Conservation (phyloP, 1,139 yeast species). For the Protomyces pachydermus region DNA sequence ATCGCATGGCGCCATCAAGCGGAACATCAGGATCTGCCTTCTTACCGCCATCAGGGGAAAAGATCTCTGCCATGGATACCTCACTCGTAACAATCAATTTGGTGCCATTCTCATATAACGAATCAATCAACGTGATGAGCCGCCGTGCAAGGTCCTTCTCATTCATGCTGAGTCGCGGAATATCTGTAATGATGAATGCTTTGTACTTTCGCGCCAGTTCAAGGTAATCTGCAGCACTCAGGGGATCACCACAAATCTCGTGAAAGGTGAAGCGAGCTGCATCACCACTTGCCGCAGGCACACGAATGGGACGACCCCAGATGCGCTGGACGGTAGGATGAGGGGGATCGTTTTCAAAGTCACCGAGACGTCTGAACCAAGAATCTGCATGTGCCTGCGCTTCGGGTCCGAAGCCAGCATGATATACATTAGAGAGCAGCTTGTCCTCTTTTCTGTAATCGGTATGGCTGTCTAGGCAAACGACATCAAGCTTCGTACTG, state of each 20-base stretch:
- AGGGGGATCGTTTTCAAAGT: slow-evolving; percentile 47
- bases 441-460: slow-evolving; percentile 87
- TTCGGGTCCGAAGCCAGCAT: slow-evolving; percentile 59
- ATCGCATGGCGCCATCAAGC: slow-evolving; percentile 42
- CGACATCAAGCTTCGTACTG: slow-evolving; percentile 67
- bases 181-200: slow-evolving; percentile 80
- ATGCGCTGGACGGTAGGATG: slow-evolving; percentile 50
- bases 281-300: slow-evolving; percentile 68
- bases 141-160: slow-evolving; percentile 81
- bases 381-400: slow-evolving; percentile 59
- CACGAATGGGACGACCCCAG: slow-evolving; percentile 80
- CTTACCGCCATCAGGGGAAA: slow-evolving; percentile 36
- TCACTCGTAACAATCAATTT: slow-evolving; percentile 84
- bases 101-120: slow-evolving; percentile 86
- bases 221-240: slow-evolving; percentile 94
- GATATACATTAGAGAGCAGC: slow-evolving; percentile 77
- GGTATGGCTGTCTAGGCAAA: slow-evolving; percentile 79
- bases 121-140: slow-evolving; percentile 89
- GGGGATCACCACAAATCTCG: slow-evolving; percentile 76
- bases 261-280: slow-evolving; percentile 88
- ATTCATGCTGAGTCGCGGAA: slow-evolving; percentile 73
- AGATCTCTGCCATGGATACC: slow-evolving; percentile 74
- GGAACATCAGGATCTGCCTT: slow-evolving; percentile 25
- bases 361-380: slow-evolving; percentile 78
- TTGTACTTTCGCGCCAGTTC: slow-evolving; percentile 73